Evolutionary conservation across 805 yeast genomes (phyloP), one percentile per base, ranked within the genome.

Genomic region (Candida jianshihensis): DNA sequence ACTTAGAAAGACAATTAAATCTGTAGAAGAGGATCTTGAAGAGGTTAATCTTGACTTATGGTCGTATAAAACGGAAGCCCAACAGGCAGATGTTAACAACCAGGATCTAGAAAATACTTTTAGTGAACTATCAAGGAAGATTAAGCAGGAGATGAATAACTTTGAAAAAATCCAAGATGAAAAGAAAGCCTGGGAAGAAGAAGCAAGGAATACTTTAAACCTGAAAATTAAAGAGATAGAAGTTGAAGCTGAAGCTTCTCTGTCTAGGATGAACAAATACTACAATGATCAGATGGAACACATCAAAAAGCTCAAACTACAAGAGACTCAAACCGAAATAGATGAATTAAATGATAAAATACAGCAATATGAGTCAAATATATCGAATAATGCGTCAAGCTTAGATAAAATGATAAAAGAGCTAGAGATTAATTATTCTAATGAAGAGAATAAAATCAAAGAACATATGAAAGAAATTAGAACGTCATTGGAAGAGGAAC

Each of bases 221-320:
- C 44, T 65, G 18, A 57, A 59, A 36, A 29, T 56, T 26, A 50
- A 59, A 31, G 56, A 60, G 41, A 33, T 58, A 39, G 51, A 55
- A 19, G 52, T 56, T 13, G 61, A 61, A 19, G 53, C 62, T 34
- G 66, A 67, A 14, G 61, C 62, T 25, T 60, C 64, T 19, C 46
- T 61, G 15, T 61, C 59, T 26, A 53, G 59, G 15, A 33, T 62
- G 19, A 58, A 56, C 17, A 57, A 60, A 28, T 60, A 48, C 4
- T 65, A 61, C 38, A 46, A 53, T 15, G 25, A 41, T 0, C 57
- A 68, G 46, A 60, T 74, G 2, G 72, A 71, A 28, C 37, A 47
- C 1, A 41, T 68, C 6, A 59, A 69, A 24, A 47, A 57, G 6
- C 49, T 50, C 13, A 66, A 64, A 35, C 59, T 60, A 5, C 47